Percentiles rank a stretch among this genome's conserved stretches.
These are phyloP conservation scores for Castanea sativa DNA, from an alignment of 306 rosid species.

Conservation along the genomic window DNA sequence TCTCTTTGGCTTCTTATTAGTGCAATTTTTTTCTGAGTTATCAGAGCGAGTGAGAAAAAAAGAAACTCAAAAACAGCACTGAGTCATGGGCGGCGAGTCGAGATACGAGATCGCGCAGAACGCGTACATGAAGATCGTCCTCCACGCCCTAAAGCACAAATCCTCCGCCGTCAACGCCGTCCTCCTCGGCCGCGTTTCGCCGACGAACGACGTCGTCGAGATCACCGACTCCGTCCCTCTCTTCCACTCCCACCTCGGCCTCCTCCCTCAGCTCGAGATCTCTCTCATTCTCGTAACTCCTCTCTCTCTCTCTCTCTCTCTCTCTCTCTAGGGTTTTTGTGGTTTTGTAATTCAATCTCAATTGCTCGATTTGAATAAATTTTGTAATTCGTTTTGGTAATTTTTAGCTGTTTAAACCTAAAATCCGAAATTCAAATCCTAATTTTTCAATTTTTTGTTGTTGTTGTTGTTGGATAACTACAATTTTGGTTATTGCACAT, in stretches of 20 bases:
- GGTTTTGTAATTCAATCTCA: background rate
- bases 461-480: too few species aligned
- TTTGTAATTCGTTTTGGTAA: too few species aligned
- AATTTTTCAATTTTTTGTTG: too few species aligned
- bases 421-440: too few species aligned
- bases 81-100: constrained; percentile 67
- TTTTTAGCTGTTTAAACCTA: background rate
- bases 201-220: constrained; percentile 61
- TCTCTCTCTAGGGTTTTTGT: background rate
- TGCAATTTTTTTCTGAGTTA: too few species aligned
- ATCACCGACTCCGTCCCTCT: constrained; percentile 91
- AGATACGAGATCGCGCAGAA: constrained; percentile 74
- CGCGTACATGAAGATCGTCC: constrained; percentile 80
- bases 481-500: too few species aligned
- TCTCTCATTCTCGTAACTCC: constrained; percentile 74
- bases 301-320: background rate
- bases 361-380: constrained; percentile 10
- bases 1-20: too few species aligned
- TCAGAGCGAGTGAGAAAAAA: too few species aligned
- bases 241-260: constrained; percentile 83
- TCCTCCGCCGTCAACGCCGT: constrained; percentile 86
- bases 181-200: constrained; percentile 76
- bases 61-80: background rate
- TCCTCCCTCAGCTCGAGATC: constrained; percentile 94
- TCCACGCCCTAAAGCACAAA: constrained; percentile 80